Evolutionary conservation across 768 basidiomycete species (phyloP).

Genomic region (Collybiopsis confluens): DNA sequence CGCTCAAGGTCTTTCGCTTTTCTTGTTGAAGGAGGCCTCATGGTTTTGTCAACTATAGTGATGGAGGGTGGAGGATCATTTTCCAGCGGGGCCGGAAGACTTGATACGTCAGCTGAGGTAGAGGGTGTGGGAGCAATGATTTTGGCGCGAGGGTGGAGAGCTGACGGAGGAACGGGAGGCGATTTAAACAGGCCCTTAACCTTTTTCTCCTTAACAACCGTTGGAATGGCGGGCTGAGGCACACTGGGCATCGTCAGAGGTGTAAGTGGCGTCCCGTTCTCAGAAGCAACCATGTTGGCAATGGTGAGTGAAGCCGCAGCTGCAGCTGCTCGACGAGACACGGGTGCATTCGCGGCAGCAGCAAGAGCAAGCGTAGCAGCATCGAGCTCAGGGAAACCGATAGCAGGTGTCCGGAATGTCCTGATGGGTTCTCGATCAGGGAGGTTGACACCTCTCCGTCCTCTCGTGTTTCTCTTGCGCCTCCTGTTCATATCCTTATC

Average conservation of each 20-base stretch:
- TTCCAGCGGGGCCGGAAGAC: slow-evolving; percentile 56
- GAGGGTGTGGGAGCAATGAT: slow-evolving; percentile 58
- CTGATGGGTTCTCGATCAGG: slow-evolving; percentile 92
- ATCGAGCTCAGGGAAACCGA: slow-evolving; percentile 79
- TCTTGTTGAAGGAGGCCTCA: slow-evolving; percentile 51
- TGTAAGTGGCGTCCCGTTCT: slow-evolving; percentile 69
- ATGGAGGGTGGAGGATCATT: slow-evolving; percentile 50
- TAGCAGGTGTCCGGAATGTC: slow-evolving; percentile 87
- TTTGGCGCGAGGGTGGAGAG: slow-evolving; percentile 58
- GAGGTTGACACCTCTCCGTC: slow-evolving; percentile 72
- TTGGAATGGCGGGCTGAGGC: slow-evolving; percentile 32
- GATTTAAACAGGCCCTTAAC: slow-evolving; percentile 71
- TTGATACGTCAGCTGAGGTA: slow-evolving; percentile 62
- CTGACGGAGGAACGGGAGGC: slow-evolving; percentile 49
- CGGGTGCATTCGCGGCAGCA: slow-evolving; percentile 61
- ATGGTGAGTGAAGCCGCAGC: slow-evolving; percentile 81
- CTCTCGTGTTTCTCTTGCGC: slow-evolving; percentile 79
- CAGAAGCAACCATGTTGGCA: slow-evolving; percentile 88
- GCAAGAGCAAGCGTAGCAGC: slow-evolving; percentile 65
- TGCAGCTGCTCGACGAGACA: slow-evolving; percentile 79
- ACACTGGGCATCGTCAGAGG: slow-evolving; percentile 36
- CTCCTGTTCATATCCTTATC: slow-evolving; percentile 90
- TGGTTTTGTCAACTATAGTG: slow-evolving; percentile 33
- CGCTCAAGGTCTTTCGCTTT: slow-evolving; percentile 70
- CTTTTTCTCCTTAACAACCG: slow-evolving; percentile 59